Evolutionary conservation across 1,139 yeast species (phyloP).

Genomic region (Lodderomyces oxycetoniae): DNA sequence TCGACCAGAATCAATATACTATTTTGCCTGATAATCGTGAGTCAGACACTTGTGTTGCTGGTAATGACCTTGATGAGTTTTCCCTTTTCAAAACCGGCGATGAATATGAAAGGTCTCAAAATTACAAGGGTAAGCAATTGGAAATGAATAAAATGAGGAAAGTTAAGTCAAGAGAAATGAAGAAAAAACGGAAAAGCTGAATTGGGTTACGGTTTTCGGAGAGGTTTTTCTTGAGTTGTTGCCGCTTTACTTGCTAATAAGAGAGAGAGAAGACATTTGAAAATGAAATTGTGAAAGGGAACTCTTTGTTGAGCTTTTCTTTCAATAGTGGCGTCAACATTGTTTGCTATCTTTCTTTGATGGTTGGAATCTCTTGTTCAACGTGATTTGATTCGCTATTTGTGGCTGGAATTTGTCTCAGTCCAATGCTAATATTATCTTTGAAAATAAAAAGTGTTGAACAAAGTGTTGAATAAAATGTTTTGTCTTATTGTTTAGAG

Average conservation of each 20-base stretch:
- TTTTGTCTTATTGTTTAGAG: too few relatives aligned
- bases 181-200: slow-evolving; percentile 1
- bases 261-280: neutral
- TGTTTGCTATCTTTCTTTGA: neutral
- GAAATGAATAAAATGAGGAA: slow-evolving; percentile 15
- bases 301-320: slow-evolving; percentile 1
- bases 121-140: slow-evolving; percentile 13
- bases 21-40: slow-evolving; percentile 5
- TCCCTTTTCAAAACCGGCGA: slow-evolving; percentile 10
- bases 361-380: too few relatives aligned
- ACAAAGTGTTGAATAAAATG: too few relatives aligned
- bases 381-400: too few relatives aligned
- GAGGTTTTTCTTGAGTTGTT: neutral
- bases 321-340: neutral
- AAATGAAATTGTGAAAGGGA: neutral
- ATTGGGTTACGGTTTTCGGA: neutral
- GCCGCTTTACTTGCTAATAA: neutral
- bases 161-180: slow-evolving; percentile 7
- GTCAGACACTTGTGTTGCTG: neutral
- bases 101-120: slow-evolving; percentile 11
- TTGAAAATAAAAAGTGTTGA: too few relatives aligned
- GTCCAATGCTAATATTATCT: too few relatives aligned
- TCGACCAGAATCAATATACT: slow-evolving; percentile 11
- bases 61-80: neutral
- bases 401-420: too few relatives aligned